phyloP scores from a whole-genome alignment of 2,329 filamentous ascomycete species.

The Grosmannia huntii region DNA sequence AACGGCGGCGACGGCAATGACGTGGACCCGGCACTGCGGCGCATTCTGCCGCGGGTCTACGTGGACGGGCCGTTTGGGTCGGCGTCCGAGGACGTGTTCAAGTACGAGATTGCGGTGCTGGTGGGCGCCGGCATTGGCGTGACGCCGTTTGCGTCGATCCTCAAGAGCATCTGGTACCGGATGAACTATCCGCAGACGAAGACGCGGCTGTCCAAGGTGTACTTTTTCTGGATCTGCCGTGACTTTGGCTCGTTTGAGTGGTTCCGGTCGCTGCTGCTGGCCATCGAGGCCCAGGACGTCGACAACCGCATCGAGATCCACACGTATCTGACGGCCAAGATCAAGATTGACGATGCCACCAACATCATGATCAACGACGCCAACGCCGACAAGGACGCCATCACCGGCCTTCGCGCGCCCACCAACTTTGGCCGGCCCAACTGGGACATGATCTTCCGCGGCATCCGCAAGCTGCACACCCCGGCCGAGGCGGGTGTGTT shows the following conservation, averaged over 20 bases:
- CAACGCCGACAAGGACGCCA: conserved; percentile 71
- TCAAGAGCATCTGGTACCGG: conserved; percentile 88
- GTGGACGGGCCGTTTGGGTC: conserved; percentile 78
- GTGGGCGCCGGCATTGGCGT: conserved; percentile 75
- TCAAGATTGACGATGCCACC: conserved; percentile 73
- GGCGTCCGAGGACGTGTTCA: conserved; percentile 80
- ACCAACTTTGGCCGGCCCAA: conserved; percentile 81
- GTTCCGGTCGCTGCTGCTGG: conserved; percentile 73
- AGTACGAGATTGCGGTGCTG: conserved; percentile 70
- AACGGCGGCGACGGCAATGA: conserved; percentile 41
- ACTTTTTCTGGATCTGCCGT: conserved; percentile 87
- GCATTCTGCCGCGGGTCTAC: conserved; percentile 67
- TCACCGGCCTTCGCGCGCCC: conserved; percentile 68
- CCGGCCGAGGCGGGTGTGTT: conserved; percentile 66
- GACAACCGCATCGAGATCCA: conserved; percentile 80
- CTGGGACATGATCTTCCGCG: conserved; percentile 83
- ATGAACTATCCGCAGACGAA: conserved; percentile 79
- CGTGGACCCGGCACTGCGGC: conserved; percentile 57
- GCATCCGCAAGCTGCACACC: conserved; percentile 64
- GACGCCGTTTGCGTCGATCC: conserved; percentile 74
- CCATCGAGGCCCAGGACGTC: conserved; percentile 76
- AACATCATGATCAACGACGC: conserved; percentile 92
- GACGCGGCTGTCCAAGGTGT: conserved; percentile 71
- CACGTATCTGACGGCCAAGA: conserved; percentile 77
- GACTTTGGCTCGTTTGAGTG: conserved; percentile 84